Evolutionary conservation across 257 asterid species (phyloP).

Genomic region (Anisodus acutangulus): DNA sequence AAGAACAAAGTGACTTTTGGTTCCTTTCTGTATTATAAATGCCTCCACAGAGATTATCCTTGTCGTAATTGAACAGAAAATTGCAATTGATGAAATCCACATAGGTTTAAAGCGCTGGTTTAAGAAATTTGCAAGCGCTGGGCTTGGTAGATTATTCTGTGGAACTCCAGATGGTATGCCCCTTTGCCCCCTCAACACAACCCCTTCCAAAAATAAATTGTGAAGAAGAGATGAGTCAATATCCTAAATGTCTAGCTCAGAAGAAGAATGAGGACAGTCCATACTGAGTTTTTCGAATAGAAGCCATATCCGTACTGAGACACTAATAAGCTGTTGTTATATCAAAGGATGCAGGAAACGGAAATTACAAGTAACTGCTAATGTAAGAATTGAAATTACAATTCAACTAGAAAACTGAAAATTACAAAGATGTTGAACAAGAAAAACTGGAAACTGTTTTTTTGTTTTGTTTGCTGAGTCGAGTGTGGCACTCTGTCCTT

Average conservation of each 20-base stretch:
- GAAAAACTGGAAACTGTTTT: too few relatives aligned
- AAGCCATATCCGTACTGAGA: conserved; percentile 1
- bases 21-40: background rate
- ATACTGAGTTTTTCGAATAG: background rate
- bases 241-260: background rate
- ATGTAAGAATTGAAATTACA: too few relatives aligned
- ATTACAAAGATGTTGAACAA: too few relatives aligned
- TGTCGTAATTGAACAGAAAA: background rate
- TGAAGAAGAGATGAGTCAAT: background rate
- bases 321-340: conserved; percentile 12
- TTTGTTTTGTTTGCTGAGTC: too few relatives aligned
- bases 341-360: too few relatives aligned
- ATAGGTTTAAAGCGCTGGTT: background rate
- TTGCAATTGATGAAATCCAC: background rate
- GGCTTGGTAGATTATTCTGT: background rate
- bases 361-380: too few relatives aligned
- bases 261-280: background rate
- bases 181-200: background rate
- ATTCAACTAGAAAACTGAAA: too few relatives aligned
- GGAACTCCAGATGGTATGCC: conserved; percentile 6
- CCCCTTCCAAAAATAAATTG: background rate
- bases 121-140: background rate
- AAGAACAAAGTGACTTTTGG: background rate
- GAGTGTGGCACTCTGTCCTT: too few relatives aligned
- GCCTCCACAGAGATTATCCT: background rate